These are phyloP conservation scores for Crataegus laevigata DNA, from an alignment of 306 rosid genomes.

Conservation along the genomic window DNA sequence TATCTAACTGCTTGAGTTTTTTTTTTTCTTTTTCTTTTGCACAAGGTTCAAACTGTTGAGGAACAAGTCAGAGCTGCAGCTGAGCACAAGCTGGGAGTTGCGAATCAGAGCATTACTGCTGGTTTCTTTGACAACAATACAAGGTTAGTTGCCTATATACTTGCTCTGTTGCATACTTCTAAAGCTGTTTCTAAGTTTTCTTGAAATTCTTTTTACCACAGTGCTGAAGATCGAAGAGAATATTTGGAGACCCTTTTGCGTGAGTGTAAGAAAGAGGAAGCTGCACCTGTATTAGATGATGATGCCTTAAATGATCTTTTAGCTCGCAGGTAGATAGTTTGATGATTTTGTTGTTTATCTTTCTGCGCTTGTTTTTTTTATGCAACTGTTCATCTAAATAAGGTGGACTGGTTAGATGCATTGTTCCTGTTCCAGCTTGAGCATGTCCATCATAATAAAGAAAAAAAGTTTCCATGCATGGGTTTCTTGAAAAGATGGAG, in stretches of 20 bases:
- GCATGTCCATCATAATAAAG: not conserved
- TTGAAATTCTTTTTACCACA: constrained; percentile 33
- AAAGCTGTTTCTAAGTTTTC: constrained; percentile 13
- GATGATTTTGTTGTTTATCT: constrained; percentile 9
- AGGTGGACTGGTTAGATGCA: not conserved
- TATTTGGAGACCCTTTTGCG: constrained; percentile 94
- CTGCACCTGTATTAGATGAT: constrained; percentile 93
- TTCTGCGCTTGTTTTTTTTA: not conserved
- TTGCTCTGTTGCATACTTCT: constrained; percentile 6
- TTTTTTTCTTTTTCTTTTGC: constrained; percentile 11
- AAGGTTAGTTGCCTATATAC: constrained; percentile 43
- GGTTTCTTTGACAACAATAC: constrained; percentile 99
- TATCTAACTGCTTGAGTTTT: not conserved
- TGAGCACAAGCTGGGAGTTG: constrained; percentile 98
- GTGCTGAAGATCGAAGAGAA: constrained; percentile 99
- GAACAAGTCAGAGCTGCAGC: constrained; percentile 99
- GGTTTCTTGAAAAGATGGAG: constrained; percentile 4
- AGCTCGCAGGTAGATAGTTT: constrained; percentile 78
- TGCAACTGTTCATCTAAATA: constrained; percentile 10
- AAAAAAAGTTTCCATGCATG: not conserved
- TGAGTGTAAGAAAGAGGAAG: constrained; percentile 98
- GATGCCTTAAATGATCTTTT: constrained; percentile 88
- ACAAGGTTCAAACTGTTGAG: constrained; percentile 98
- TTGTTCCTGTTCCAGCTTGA: constrained; percentile 14
- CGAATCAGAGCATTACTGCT: constrained; percentile 98